phyloP scores from a whole-genome alignment of 805 yeast genomes.

The Kazachstania taianensis region DNA sequence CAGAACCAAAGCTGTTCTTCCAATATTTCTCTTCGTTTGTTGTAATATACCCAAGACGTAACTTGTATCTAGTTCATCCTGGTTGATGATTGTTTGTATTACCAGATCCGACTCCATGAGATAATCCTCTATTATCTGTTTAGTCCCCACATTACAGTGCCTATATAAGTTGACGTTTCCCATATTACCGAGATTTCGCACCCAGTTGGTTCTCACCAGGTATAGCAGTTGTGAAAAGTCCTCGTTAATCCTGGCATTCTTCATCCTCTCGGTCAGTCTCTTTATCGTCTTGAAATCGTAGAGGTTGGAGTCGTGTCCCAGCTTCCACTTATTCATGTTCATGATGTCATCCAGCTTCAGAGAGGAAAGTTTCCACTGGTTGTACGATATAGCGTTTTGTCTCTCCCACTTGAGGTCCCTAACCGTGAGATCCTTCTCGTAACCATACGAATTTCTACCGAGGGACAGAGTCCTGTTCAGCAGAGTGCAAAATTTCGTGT shows the following conservation, averaged over 20 bases:
- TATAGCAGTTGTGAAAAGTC: conserved; percentile 59
- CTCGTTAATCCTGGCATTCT: conserved; percentile 43
- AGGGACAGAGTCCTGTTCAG: conserved; percentile 1
- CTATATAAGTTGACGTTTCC: conserved; percentile 71
- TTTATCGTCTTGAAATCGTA: conserved; percentile 64
- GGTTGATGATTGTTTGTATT: conserved; percentile 14
- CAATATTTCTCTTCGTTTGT: conserved; percentile 84
- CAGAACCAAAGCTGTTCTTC: conserved; percentile 87
- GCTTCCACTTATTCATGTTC: conserved; percentile 67
- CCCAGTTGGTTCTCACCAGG: conserved; percentile 74
- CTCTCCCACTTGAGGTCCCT: conserved; percentile 35
- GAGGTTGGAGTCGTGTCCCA: conserved; percentile 44
- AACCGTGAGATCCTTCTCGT: conserved; percentile 30
- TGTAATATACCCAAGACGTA: conserved; percentile 68
- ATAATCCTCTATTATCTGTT: conserved; percentile 71
- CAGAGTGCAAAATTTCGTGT: neutral
- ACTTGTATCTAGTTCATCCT: conserved; percentile 46
- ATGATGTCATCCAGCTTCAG: conserved; percentile 52
- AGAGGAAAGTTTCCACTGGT: conserved; percentile 61
- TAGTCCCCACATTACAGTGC: conserved; percentile 80
- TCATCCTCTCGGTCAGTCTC: conserved; percentile 44
- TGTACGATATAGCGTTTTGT: conserved; percentile 40
- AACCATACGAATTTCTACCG: conserved; percentile 2
- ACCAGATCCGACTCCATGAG: conserved; percentile 63
- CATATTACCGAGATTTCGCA: conserved; percentile 76